phyloP scores from a whole-genome alignment of 1,284 basidiomycete genomes.

The Heterobasidion occidentale region DNA sequence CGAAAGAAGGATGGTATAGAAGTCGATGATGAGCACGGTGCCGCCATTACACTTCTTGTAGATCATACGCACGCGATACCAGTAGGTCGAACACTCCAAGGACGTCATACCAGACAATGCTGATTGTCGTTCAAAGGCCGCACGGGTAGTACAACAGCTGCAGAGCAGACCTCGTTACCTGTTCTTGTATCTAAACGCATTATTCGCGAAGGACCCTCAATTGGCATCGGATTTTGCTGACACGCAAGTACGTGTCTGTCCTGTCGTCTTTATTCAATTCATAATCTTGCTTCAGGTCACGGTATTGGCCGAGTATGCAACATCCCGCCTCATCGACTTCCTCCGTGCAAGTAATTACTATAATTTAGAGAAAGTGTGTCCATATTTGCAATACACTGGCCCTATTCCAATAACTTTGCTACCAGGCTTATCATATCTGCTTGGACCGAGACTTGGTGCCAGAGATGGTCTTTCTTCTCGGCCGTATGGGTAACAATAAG shows the following conservation, averaged over 20 bases:
- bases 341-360: slow-evolving; percentile 90
- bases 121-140: slow-evolving; percentile 45
- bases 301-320: slow-evolving; percentile 87
- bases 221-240: slow-evolving; percentile 80
- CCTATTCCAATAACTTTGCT: background rate
- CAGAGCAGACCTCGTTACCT: slow-evolving; percentile 74
- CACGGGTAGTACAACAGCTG: slow-evolving; percentile 84
- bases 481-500: slow-evolving; percentile 97
- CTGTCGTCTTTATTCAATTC: background rate
- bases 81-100: slow-evolving; percentile 34
- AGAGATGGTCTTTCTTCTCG: slow-evolving; percentile 97
- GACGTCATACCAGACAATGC: background rate
- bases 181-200: slow-evolving; percentile 88
- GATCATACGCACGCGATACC: slow-evolving; percentile 96
- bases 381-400: background rate
- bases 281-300: slow-evolving; percentile 47
- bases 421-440: slow-evolving; percentile 83
- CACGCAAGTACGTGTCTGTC: slow-evolving; percentile 47
- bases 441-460: slow-evolving; percentile 81
- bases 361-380: slow-evolving; percentile 72
- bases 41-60: slow-evolving; percentile 84
- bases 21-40: slow-evolving; percentile 35
- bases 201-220: slow-evolving; percentile 84
- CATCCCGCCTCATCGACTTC: slow-evolving; percentile 79
- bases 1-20: slow-evolving; percentile 34